A percentile compares a stretch with the other conserved stretches of the same genome.
phyloP scores from a whole-genome alignment of 169 alveolate species.

The Plasmodium berghei region DNA sequence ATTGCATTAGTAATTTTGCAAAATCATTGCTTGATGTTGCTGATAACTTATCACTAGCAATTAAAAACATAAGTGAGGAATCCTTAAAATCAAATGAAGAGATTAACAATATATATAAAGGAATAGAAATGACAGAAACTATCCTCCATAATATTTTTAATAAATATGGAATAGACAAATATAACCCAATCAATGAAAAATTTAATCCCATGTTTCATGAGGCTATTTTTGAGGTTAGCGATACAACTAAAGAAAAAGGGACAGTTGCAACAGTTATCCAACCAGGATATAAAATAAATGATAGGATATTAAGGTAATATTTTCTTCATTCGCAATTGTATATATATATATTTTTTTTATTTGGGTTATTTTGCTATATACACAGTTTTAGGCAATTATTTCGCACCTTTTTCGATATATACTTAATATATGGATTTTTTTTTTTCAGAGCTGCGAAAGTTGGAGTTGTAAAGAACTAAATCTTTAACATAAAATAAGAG shows the following conservation, averaged over 20 bases:
- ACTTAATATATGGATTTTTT: background rate
- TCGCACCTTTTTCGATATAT: too few relatives aligned
- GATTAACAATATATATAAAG: slow-evolving; percentile 81
- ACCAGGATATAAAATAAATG: slow-evolving; percentile 93
- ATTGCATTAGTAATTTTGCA: slow-evolving; percentile 91
- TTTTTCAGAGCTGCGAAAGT: slow-evolving; percentile 62
- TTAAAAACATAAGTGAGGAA: slow-evolving; percentile 78
- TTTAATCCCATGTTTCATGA: slow-evolving; percentile 94
- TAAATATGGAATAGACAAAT: slow-evolving; percentile 87
- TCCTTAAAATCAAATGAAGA: slow-evolving; percentile 69
- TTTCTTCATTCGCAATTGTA: slow-evolving; percentile 35
- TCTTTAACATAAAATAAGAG: background rate
- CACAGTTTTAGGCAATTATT: too few relatives aligned
- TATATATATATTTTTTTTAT: background rate
- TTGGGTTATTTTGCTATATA: too few relatives aligned
- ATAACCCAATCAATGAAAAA: slow-evolving; percentile 89
- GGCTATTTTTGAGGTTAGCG: slow-evolving; percentile 92
- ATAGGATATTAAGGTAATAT: slow-evolving; percentile 89
- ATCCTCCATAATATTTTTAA: slow-evolving; percentile 89
- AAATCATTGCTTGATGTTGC: slow-evolving; percentile 92
- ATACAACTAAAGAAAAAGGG: slow-evolving; percentile 86
- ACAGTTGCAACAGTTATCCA: slow-evolving; percentile 90
- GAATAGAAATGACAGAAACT: slow-evolving; percentile 90
- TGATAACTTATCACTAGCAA: slow-evolving; percentile 89
- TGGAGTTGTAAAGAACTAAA: slow-evolving; percentile 66